Conservation (phyloP, 2,329 filamentous ascomycete species). For the Colletotrichum karsti region DNA sequence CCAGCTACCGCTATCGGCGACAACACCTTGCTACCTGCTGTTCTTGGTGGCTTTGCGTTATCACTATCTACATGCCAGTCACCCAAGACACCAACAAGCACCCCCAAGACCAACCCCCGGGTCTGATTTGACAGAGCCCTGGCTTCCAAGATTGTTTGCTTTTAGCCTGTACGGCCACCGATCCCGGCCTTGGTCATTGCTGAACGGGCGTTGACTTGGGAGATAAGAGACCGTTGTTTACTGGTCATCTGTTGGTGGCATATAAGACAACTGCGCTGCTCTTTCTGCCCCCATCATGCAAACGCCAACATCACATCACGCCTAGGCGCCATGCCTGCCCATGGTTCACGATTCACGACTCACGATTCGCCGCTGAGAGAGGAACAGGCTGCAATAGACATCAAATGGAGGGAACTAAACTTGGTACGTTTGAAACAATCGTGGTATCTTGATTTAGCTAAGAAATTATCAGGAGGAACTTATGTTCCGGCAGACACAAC, state of each 20-base stretch:
- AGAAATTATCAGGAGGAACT: background rate
- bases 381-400: too few relatives aligned
- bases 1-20: background rate
- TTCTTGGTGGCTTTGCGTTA: constrained; percentile 8
- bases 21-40: background rate
- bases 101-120: background rate
- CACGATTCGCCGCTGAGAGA: too few relatives aligned
- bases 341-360: too few relatives aligned
- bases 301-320: background rate
- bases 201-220: background rate
- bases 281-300: background rate
- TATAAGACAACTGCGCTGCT: background rate
- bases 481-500: background rate
- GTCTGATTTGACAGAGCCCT: constrained; percentile 1
- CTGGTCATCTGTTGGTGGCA: background rate
- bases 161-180: background rate
- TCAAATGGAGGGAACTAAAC: background rate
- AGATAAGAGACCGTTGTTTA: background rate
- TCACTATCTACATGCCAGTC: constrained; percentile 15
- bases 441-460: constrained; percentile 28
- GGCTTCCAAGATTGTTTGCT: background rate
- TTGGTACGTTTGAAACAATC: constrained; percentile 6
- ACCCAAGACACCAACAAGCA: background rate
- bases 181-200: background rate
- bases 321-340: too few relatives aligned